A percentile compares a stretch with the other conserved stretches of the same genome.
Evolutionary conservation across 768 basidiomycete genomes (phyloP).

Genomic region (Tricholoma hemisulphureum): DNA sequence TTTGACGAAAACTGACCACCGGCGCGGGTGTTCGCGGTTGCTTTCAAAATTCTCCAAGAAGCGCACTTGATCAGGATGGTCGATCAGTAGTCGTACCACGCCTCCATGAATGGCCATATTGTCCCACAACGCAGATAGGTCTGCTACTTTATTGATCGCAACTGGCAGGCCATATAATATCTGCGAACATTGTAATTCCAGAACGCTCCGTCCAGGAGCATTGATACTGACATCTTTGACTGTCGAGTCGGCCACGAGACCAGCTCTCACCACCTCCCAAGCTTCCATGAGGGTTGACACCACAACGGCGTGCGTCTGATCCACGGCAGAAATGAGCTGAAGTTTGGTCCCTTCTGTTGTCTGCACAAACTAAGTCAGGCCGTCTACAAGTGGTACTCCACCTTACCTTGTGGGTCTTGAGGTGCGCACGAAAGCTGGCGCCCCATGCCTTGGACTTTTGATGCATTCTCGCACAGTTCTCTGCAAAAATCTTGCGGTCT

Average conservation of each 20-base stretch:
- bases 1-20: slow-evolving; percentile 82
- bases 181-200: slow-evolving; percentile 35
- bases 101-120: slow-evolving; percentile 56
- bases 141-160: slow-evolving; percentile 65
- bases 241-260: slow-evolving; percentile 66
- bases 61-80: slow-evolving; percentile 70
- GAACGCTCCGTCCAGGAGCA: not conserved
- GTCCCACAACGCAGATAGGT: slow-evolving; percentile 60
- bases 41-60: slow-evolving; percentile 62
- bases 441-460: slow-evolving; percentile 62
- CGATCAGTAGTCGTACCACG: slow-evolving; percentile 65
- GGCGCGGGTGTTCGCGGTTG: slow-evolving; percentile 34
- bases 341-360: slow-evolving; percentile 73
- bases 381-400: not conserved
- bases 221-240: slow-evolving; percentile 68
- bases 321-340: slow-evolving; percentile 57
- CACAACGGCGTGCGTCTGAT: slow-evolving; percentile 60
- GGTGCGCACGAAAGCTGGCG: slow-evolving; percentile 74
- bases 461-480: slow-evolving; percentile 76
- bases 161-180: slow-evolving; percentile 81
- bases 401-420: slow-evolving; percentile 79
- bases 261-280: slow-evolving; percentile 66
- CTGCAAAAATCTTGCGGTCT: slow-evolving; percentile 67
- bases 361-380: slow-evolving; percentile 33
- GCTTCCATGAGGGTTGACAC: slow-evolving; percentile 86